These are phyloP conservation scores for Uronychia binucleata DNA, from an alignment of 73 alveolate genomes.

Conservation along the genomic window DNA sequence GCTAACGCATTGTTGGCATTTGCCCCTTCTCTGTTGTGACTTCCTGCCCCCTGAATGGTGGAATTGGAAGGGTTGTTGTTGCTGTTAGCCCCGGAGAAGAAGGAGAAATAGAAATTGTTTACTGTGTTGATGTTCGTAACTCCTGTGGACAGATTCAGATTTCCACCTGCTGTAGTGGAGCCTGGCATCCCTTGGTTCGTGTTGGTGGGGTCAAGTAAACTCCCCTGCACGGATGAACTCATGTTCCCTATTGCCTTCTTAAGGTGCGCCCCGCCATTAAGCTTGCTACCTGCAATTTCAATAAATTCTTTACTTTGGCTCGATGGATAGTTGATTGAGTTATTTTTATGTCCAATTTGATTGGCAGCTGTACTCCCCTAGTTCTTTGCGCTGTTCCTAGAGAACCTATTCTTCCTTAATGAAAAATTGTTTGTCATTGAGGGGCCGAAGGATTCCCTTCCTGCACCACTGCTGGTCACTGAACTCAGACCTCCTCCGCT, in stretches of 20 bases:
- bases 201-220: neutral
- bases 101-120: neutral
- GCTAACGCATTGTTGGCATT: neutral
- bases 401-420: neutral
- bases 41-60: neutral
- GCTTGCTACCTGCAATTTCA: too few species aligned
- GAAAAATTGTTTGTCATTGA: neutral
- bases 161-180: neutral
- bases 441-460: neutral
- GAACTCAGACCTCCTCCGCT: neutral
- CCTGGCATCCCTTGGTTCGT: neutral
- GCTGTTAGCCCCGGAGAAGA: neutral
- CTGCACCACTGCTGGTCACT: neutral
- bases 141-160: neutral
- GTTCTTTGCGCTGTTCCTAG: neutral
- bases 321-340: neutral
- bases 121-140: neutral
- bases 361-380: neutral
- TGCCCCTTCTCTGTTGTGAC: neutral
- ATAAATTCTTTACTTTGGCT: too few species aligned
- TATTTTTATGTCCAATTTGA: neutral
- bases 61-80: neutral
- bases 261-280: too few species aligned
- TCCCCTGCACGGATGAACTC: neutral
- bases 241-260: too few species aligned